Percentiles rank a stretch among this genome's conserved stretches.
These are phyloP conservation scores for Diaporthe caulivora DNA, from an alignment of 2,329 filamentous ascomycete species.

Conservation along the genomic window DNA sequence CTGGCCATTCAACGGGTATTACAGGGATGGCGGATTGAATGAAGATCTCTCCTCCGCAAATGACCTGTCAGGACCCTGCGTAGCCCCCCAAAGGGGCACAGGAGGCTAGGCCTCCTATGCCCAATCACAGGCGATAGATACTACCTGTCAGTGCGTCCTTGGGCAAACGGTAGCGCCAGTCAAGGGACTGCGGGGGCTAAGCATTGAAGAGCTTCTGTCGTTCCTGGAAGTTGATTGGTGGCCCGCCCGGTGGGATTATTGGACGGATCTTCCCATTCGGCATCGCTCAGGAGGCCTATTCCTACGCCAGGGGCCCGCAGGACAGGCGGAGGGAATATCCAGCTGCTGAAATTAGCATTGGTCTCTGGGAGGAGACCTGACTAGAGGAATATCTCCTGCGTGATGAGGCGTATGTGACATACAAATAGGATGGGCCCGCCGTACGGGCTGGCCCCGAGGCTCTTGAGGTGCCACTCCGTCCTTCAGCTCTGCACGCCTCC, in stretches of 20 bases:
- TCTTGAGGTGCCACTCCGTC: background rate
- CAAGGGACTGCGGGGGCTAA: background rate
- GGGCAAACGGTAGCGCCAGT: background rate
- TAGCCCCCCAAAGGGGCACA: background rate
- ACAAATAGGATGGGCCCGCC: background rate
- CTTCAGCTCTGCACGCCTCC: background rate
- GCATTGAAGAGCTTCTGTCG: background rate
- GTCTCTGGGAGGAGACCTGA: background rate
- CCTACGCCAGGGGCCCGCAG: background rate
- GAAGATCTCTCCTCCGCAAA: conserved; percentile 17
- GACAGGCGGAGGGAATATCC: background rate
- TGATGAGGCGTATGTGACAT: background rate
- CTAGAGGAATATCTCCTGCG: background rate
- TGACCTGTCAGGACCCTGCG: conserved; percentile 21
- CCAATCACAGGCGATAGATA: background rate
- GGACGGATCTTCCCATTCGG: conserved; percentile 19
- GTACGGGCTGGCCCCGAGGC: background rate
- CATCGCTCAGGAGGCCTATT: conserved; percentile 18
- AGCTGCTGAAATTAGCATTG: conserved; percentile 1
- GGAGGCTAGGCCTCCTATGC: background rate
- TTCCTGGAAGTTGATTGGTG: background rate
- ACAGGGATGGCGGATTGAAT: background rate
- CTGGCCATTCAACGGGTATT: background rate
- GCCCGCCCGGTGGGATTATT: background rate
- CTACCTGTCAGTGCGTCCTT: background rate